Percentiles rank a stretch among this genome's conserved stretches.
These are phyloP conservation scores for Firmiana major DNA, from an alignment of 345 rosid species.

Conservation along the genomic window DNA sequence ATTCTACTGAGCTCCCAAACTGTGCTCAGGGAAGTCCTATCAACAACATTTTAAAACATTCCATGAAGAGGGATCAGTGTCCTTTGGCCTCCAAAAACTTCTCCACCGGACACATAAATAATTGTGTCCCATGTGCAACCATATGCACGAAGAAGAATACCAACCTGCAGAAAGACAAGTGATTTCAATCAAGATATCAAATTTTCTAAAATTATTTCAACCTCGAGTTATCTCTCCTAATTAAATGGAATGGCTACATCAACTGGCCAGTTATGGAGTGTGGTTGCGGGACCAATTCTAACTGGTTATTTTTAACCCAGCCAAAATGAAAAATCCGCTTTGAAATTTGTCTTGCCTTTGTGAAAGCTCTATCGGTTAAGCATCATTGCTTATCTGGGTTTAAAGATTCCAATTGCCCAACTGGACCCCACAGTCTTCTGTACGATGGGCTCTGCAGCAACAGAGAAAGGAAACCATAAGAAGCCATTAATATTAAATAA, in stretches of 20 bases:
- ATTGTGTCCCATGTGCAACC: constrained; percentile 89
- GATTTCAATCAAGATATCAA: neutral
- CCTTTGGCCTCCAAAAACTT: constrained; percentile 96
- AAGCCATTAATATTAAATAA: neutral
- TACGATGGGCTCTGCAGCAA: constrained; percentile 58
- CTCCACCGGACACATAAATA: constrained; percentile 87
- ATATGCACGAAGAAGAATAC: constrained; percentile 87
- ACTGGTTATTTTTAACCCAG: neutral
- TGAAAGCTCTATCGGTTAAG: neutral
- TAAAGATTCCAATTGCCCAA: constrained; percentile 58
- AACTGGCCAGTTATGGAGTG: constrained; percentile 2
- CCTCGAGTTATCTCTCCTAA: neutral
- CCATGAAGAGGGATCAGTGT: constrained; percentile 80
- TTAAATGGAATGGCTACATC: neutral
- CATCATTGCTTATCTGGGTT: constrained; percentile 38
- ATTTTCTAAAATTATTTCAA: neutral
- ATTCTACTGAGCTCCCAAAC: constrained; percentile 83
- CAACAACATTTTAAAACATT: constrained; percentile 86
- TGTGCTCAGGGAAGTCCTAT: constrained; percentile 86
- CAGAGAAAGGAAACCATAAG: constrained; percentile 13
- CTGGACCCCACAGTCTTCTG: constrained; percentile 89
- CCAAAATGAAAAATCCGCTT: neutral
- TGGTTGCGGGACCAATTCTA: neutral
- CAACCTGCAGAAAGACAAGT: constrained; percentile 50
- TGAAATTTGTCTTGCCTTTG: neutral